Conservation (phyloP, 176 grass and related monocot species). For the Aegilops bicornis region DNA sequence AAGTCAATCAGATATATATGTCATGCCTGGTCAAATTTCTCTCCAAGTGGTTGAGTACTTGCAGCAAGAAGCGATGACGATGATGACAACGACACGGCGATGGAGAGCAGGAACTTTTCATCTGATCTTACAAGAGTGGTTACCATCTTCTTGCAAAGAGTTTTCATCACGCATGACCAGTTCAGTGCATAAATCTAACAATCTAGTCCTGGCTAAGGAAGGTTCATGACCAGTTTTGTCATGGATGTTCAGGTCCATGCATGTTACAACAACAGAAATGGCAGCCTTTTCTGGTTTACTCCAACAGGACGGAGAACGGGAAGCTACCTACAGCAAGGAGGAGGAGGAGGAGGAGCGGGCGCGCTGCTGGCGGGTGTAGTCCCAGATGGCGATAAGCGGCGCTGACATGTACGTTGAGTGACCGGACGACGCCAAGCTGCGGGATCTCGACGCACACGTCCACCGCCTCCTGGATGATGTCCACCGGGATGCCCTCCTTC, state of each 20-base stretch:
- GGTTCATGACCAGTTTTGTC: not conserved
- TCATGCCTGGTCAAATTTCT: no score
- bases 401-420: conserved; percentile 93
- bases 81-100: no score
- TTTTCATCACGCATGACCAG: not conserved
- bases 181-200: not conserved
- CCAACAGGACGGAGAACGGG: not conserved
- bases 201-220: not conserved
- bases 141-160: not conserved
- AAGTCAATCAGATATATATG: no score
- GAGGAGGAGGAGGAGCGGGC: not conserved
- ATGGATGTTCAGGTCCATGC: not conserved
- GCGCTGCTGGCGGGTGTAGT: conserved; percentile 75
- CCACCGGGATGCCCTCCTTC: conserved; percentile 93
- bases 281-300: not conserved
- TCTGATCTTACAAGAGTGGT: no score
- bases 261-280: not conserved
- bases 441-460: conserved; percentile 93
- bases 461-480: conserved; percentile 73
- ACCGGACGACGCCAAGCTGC: conserved; percentile 83
- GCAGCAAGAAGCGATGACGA: no score
- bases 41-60: no score
- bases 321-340: not conserved
- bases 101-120: no score
- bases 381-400: conserved; percentile 88